Evolutionary conservation across 2,329 filamentous ascomycete species (phyloP), one percentile per base, ranked within the genome.

Genomic region (Colletotrichum scovillei): DNA sequence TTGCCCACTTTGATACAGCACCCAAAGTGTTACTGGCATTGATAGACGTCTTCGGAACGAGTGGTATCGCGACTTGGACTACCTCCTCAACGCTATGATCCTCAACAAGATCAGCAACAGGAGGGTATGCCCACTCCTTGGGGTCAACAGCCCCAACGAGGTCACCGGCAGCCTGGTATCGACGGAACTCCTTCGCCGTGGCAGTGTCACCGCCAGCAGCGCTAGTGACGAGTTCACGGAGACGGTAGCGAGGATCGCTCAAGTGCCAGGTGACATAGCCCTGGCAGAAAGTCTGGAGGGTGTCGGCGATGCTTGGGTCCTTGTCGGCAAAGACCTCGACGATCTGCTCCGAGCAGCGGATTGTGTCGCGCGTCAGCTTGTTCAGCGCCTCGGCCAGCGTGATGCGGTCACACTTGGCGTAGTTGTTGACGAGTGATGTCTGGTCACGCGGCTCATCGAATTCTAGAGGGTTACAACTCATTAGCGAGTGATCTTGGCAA

Each of bases 231-330:
- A 76, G 49, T 63, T 77, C 75, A 19, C 52, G 57, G 14, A 77
- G 60, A 19, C 74, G 58, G 69, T 75, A 77, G 12, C 76, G 73
- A 22, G 66, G 30, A 57, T 76, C 76, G 35, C 72, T 74, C 24
- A 77, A 24, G 35, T 77, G 75, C 75, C 74, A 76, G 16, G 76
- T 76, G 38, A 77, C 66, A 56, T 76, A 76, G 62, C 75, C 76
- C 38, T 76, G 75, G 53, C 75, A 63, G 55, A 76, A 75, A 32
- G 57, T 32, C 35, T 49, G 58, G 5, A 72, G 52, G 19, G 60
- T 73, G 22, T 56, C 60, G 16, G 49, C 42, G 42, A 73, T 64
- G 14, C 35, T 62, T 30, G 56, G 63, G 24, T 77, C 75, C 53
- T 76, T 76, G 57, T 73, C 70, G 7, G 28, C 22, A 55, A 77